Evolutionary conservation across 2,329 filamentous ascomycete genomes (phyloP), one percentile per base, ranked within the genome.

Genomic region (Phaeophleospora eucalypticola): DNA sequence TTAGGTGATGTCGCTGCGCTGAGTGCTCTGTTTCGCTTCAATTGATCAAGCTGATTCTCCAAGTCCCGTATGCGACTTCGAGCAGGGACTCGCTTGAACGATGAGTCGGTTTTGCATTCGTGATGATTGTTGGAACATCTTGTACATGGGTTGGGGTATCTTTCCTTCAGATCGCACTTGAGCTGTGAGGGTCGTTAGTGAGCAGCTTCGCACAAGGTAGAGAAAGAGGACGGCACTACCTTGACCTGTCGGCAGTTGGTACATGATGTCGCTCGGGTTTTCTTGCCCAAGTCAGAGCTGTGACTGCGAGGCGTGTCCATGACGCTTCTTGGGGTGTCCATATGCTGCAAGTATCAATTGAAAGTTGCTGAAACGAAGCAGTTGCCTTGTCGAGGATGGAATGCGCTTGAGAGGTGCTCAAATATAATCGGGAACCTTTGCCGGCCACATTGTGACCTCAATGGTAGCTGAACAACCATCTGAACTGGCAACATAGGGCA

Each of bases 1-100:
- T 4, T 6, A n/a, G 37, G n/a, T 6, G 37, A 20, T 38, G 16
- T 18, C 10, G 29, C 27, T 20, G 34, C 18, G 16, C 32, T 43
- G 4, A 24, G 15, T 9, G 41, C 41, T 7, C 32, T 27, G 15
- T 43, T 32, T 16, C 32, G 15, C 18, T 36, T 43, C 41, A 43
- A 21, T 33, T 35, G 41, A 36, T 43, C n/a, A 12, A 43, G 14
- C 18, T 43, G 41, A 12, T 4, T 36, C 36, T 43, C 41, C 7
- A 43, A 32, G n/a, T 43, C 41, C 2, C 33, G 7, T 27, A 32
- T 33, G 2, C 21, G 36, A 15, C 42, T 45, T 38, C 42, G 34
- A 18, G 42, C 42, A 21, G 42, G 42, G 7, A 45, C 42, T 18
- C 42, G 14, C n/a, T 45, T 39, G 20, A 39, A 45, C 2, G 42